A percentile compares a stretch with the other conserved stretches of the same genome.
Evolutionary conservation across 73 alveolate species (phyloP).

Genomic region (Breviolum minutum): DNA sequence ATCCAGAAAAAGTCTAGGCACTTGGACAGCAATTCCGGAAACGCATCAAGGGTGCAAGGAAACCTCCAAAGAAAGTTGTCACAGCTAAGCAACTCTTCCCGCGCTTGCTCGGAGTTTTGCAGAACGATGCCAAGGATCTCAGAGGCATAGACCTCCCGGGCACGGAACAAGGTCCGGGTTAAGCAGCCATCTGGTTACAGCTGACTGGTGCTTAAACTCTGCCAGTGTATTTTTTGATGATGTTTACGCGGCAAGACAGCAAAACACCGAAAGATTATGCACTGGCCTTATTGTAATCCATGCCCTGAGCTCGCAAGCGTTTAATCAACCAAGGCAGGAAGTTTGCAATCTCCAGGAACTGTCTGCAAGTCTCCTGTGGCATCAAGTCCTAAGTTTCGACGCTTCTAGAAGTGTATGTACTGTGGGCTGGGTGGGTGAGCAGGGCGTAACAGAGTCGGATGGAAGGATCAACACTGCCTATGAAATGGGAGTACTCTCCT

Average conservation of each 20-base stretch:
- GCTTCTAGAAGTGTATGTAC: not conserved
- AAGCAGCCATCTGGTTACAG: too few relatives aligned
- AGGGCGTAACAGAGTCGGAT: not conserved
- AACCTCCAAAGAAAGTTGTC: not conserved
- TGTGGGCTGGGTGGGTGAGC: not conserved
- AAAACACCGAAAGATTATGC: not conserved
- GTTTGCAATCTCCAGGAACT: slow-evolving; percentile 53
- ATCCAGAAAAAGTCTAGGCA: too few relatives aligned
- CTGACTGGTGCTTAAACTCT: too few relatives aligned
- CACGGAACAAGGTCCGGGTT: not conserved
- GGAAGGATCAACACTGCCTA: not conserved
- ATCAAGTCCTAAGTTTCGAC: slow-evolving; percentile 29
- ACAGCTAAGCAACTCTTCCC: slow-evolving; percentile 37
- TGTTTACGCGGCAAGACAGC: not conserved
- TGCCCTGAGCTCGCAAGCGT: slow-evolving; percentile 85
- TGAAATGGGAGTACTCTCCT: not conserved
- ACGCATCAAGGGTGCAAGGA: not conserved
- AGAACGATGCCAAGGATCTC: slow-evolving; percentile 87
- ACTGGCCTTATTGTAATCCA: slow-evolving; percentile 87
- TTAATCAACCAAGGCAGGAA: slow-evolving; percentile 69
- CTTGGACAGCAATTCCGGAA: too few relatives aligned
- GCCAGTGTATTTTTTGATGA: too few relatives aligned
- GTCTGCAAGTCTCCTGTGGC: slow-evolving; percentile 94
- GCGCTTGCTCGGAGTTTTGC: slow-evolving; percentile 67
- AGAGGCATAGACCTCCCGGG: slow-evolving; percentile 54